Evolutionary conservation across 129 eudicot genomes (phyloP).

Genomic region (Flaveria sonorensis): DNA sequence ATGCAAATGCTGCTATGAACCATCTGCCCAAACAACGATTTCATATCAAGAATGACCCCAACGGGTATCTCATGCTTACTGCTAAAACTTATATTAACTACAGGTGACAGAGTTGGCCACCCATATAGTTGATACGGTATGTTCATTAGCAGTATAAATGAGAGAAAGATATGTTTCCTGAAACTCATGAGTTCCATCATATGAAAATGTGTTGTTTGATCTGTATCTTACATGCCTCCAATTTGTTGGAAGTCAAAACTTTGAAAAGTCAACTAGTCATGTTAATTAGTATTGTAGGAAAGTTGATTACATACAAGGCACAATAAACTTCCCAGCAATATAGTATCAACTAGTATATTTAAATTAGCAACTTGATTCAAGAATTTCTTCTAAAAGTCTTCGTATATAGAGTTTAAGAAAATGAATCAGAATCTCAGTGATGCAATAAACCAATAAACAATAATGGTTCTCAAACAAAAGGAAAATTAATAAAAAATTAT

Average conservation of each 20-base stretch:
- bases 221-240: background rate
- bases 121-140: background rate
- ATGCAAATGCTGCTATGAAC: constrained; percentile 16
- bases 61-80: constrained; percentile 5
- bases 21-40: background rate
- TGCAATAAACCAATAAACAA: background rate
- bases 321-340: background rate
- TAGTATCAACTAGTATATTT: background rate
- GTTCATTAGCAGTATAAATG: constrained; percentile 13
- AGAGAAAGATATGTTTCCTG: background rate
- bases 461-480: background rate
- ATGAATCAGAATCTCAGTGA: background rate
- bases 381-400: background rate
- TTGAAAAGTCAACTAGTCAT: background rate
- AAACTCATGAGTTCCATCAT: constrained; percentile 5
- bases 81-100: background rate
- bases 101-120: background rate
- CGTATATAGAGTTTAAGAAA: background rate
- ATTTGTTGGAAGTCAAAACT: background rate
- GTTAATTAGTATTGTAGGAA: background rate
- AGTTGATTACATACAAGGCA: background rate
- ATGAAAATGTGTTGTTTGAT: constrained; percentile 9
- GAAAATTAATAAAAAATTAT: background rate
- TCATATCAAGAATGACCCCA: constrained; percentile 23
- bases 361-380: background rate